Evolutionary conservation across 345 rosid genomes (phyloP).

Genomic region (Populus ilicifolia): DNA sequence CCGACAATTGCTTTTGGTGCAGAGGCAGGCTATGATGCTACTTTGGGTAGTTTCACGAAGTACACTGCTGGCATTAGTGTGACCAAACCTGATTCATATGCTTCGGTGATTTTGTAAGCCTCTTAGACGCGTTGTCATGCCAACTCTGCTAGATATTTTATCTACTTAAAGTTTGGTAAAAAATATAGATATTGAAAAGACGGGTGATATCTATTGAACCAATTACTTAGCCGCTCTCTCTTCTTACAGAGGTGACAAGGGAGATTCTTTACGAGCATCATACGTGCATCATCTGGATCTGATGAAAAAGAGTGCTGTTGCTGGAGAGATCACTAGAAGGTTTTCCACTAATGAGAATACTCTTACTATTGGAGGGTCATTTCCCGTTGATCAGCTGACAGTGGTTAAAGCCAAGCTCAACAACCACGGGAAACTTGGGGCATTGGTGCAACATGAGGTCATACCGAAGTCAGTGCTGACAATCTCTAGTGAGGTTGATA

Average conservation of each 20-base stretch:
- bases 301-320: conserved; percentile 58
- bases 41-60: conserved; percentile 60
- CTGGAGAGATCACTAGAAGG: conserved; percentile 70
- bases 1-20: conserved; percentile 85
- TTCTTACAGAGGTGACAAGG: conserved; percentile 74
- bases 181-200: not conserved
- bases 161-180: not conserved
- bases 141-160: not conserved
- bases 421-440: conserved; percentile 76
- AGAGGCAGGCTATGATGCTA: conserved; percentile 81
- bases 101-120: conserved; percentile 74
- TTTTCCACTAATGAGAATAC: conserved; percentile 88
- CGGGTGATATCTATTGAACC: not conserved
- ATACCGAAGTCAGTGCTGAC: conserved; percentile 69
- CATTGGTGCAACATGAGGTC: conserved; percentile 82
- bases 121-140: not conserved
- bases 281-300: conserved; percentile 69
- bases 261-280: conserved; percentile 71
- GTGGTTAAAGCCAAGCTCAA: conserved; percentile 78
- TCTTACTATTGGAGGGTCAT: conserved; percentile 71
- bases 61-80: conserved; percentile 80
- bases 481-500: conserved; percentile 78
- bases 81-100: conserved; percentile 65
- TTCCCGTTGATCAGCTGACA: conserved; percentile 69
- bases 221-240: not conserved